phyloP scores from a whole-genome alignment of 805 yeast species.

The Candida saitoana region DNA sequence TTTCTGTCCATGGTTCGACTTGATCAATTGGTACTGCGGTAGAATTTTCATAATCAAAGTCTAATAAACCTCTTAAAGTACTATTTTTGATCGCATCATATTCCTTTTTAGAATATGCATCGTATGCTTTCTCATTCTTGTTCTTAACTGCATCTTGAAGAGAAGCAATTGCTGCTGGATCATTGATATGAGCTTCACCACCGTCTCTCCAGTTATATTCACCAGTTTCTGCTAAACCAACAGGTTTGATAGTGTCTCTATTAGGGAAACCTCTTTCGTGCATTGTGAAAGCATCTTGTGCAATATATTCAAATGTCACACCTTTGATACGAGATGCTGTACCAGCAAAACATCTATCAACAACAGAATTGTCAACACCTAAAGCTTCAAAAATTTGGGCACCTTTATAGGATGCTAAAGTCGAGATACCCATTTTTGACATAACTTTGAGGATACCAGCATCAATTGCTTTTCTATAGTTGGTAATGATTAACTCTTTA shows the following conservation, averaged over 20 bases:
- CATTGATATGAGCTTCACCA: conserved; percentile 92
- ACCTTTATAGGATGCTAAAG: conserved; percentile 97
- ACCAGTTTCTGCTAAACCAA: conserved; percentile 87
- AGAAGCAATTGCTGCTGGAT: conserved; percentile 90
- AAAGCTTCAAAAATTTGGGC: conserved; percentile 97
- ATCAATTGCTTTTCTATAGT: conserved; percentile 81
- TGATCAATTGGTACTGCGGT: conserved; percentile 88
- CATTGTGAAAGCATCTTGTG: conserved; percentile 92
- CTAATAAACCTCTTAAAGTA: conserved; percentile 90
- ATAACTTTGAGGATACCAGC: conserved; percentile 93
- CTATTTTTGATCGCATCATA: conserved; percentile 88
- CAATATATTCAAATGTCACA: conserved; percentile 90
- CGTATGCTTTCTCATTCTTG: conserved; percentile 91
- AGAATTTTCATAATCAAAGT: conserved; percentile 73
- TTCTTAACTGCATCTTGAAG: conserved; percentile 98
- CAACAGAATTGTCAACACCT: conserved; percentile 92
- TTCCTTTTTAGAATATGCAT: conserved; percentile 83
- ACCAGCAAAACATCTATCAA: conserved; percentile 93
- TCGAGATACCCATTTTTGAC: conserved; percentile 99
- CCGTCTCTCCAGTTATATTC: conserved; percentile 99
- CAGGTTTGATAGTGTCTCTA: conserved; percentile 64
- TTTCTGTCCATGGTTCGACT: conserved; percentile 99
- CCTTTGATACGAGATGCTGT: conserved; percentile 97
- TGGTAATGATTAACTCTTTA: conserved; percentile 59
- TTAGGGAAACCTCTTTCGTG: conserved; percentile 91